Base-by-base conservation (phyloP, 1,139 yeast species). In the Casaregolazyma suthepensis region DNA sequence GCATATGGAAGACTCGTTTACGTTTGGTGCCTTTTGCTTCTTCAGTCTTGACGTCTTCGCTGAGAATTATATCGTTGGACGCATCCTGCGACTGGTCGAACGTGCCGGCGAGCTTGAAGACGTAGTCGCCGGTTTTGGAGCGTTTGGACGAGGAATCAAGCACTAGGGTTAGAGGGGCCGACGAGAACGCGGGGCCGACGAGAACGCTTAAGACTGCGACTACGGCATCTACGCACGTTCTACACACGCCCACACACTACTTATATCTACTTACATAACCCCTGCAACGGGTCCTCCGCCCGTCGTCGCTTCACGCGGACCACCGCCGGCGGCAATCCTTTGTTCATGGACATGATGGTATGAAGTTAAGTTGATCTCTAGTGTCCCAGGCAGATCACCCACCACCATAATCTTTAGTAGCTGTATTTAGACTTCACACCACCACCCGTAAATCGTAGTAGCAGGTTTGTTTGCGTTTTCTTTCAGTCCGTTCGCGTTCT, bases 281-380 rank as follows among this genome's bases (percentile, higher is more conserved):
- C 96, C 61, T 87, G 89, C 22, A 91, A 75, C 1, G 96, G 96
- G 60, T 87, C 96, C 63, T 88, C 94, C 53, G 82, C 83, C 57
- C 96, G 77, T 65, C 86, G 85, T 58, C 98, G 77, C 70, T 91
- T 91, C 67, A 91, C 85, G 56, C 96, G 77, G 51, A 90, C 81
- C 18, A 86, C 75, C 26, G 61, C 63, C 20, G 65, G 65, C 18
- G 62, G 65, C 18, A 51, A 19, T 35, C 38, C 38, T n/a, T 49
- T 35, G 18, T 13, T n/a, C 40, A 35, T 35, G 9, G 31, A 26
- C 31, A 26, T 26, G 31, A 26, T 26, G 31, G 31, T 26, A 9
- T 2, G 31, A 26, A 5, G 31, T 2, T 26, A n/a, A 35, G 40
- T 35, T 2, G 43, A 29, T 9, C n/a, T n/a, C n/a, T n/a, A n/a